Conservation (phyloP, 1,284 basidiomycete genomes). For the Cutaneotrichosporon arboriforme region DNA sequence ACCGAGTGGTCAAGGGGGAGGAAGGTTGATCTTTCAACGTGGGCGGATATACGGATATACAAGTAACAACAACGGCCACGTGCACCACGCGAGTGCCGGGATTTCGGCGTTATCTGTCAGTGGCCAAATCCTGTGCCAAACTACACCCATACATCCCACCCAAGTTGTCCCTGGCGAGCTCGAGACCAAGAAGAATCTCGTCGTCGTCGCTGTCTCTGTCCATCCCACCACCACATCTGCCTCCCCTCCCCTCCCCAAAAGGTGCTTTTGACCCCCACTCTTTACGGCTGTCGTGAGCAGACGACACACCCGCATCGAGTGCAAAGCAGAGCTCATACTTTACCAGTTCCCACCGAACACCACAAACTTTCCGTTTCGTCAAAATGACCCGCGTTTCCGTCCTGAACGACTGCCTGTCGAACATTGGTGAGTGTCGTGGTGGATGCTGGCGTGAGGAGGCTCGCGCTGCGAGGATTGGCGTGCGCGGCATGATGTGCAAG, state of each 20-base stretch:
- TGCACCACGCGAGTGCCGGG: too few relatives aligned
- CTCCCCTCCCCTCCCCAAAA: constrained; percentile 8
- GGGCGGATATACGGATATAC: too few relatives aligned
- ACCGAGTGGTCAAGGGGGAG: too few relatives aligned
- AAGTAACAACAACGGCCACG: too few relatives aligned
- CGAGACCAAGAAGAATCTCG: not conserved
- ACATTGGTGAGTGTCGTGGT: not conserved
- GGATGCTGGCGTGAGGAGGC: not conserved
- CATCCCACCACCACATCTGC: not conserved
- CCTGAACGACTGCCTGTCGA: constrained; percentile 49
- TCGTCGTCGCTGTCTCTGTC: too few relatives aligned
- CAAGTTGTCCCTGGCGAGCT: too few relatives aligned
- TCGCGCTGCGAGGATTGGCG: too few relatives aligned
- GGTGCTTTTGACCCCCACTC: constrained; percentile 28
- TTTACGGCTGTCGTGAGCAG: constrained; percentile 37
- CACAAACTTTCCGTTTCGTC: constrained; percentile 5
- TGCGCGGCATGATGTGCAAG: too few relatives aligned
- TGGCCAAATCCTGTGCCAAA: too few relatives aligned
- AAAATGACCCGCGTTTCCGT: constrained; percentile 50
- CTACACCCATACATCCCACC: too few relatives aligned
- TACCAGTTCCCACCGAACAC: constrained; percentile 26
- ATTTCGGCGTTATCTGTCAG: too few relatives aligned
- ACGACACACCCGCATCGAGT: constrained; percentile 46
- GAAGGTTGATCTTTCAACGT: too few relatives aligned
- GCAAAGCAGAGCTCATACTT: constrained; percentile 39